Percentiles rank a stretch among this genome's conserved stretches.
Conservation (phyloP, 1,139 yeast species). For the Hemisphaericaspora xylofermentans region DNA sequence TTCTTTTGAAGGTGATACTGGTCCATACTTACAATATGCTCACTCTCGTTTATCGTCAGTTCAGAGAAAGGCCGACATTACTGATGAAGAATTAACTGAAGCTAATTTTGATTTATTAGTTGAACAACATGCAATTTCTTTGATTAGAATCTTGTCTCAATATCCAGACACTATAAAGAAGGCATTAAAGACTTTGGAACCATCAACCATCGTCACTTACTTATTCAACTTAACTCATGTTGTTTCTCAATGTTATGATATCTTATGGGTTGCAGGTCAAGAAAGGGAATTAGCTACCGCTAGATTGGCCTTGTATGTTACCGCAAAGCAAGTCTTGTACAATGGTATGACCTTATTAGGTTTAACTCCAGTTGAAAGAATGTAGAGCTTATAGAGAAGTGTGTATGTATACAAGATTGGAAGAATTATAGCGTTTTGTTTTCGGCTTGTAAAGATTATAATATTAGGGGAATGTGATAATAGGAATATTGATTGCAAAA, state of each 20-base stretch:
- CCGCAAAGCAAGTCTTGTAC: constrained; percentile 86
- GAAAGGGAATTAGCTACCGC: constrained; percentile 84
- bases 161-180: constrained; percentile 89
- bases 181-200: constrained; percentile 85
- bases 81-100: constrained; percentile 43
- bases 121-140: constrained; percentile 72
- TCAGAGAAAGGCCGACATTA: constrained; percentile 73
- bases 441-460: too few relatives aligned
- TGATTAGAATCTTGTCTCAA: constrained; percentile 79
- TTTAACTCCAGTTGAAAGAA: constrained; percentile 96
- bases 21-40: constrained; percentile 98
- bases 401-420: background rate
- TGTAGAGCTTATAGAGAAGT: constrained; percentile 44
- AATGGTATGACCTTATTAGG: constrained; percentile 93
- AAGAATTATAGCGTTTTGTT: background rate
- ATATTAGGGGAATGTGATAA: too few relatives aligned
- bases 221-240: constrained; percentile 89
- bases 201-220: constrained; percentile 92
- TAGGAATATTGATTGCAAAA: background rate
- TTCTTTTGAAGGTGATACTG: constrained; percentile 98
- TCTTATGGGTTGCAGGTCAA: constrained; percentile 97
- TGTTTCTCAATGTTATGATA: constrained; percentile 93
- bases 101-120: constrained; percentile 74
- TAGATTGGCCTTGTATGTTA: constrained; percentile 85
- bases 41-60: constrained; percentile 96